A percentile compares a stretch with the other conserved stretches of the same genome.
These are phyloP conservation scores for Lanmaoa rubissima DNA, from an alignment of 768 basidiomycete species.

Conservation along the genomic window DNA sequence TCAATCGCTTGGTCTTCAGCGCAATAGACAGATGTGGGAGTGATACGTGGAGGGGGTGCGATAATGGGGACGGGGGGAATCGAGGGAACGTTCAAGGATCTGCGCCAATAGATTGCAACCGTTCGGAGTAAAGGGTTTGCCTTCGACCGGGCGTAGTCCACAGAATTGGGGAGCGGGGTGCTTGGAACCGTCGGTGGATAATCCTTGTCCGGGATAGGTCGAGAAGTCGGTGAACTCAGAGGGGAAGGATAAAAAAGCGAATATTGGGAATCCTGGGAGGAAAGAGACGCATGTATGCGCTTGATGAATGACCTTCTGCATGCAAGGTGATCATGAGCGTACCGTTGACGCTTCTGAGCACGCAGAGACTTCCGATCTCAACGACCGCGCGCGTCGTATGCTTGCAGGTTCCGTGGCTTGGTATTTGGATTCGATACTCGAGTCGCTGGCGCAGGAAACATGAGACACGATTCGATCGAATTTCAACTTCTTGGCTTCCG, in stretches of 20 bases:
- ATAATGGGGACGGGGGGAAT: slow-evolving; percentile 47
- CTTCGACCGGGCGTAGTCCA: slow-evolving; percentile 20
- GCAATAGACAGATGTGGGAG: slow-evolving; percentile 23
- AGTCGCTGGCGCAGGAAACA: not conserved
- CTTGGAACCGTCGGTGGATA: slow-evolving; percentile 24
- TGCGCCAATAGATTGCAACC: slow-evolving; percentile 1
- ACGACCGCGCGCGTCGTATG: slow-evolving; percentile 39
- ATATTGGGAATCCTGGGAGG: slow-evolving; percentile 1
- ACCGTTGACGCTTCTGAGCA: slow-evolving; percentile 11
- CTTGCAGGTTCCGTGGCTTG: slow-evolving; percentile 38
- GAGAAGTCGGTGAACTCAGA: not conserved
- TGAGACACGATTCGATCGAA: slow-evolving; percentile 3
- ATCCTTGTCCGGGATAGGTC: not conserved
- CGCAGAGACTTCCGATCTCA: slow-evolving; percentile 31
- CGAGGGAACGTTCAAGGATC: not conserved
- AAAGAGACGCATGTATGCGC: slow-evolving; percentile 9
- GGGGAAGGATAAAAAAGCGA: slow-evolving; percentile 5
- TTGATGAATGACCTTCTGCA: not conserved
- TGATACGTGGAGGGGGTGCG: slow-evolving; percentile 45
- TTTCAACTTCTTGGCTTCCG: slow-evolving; percentile 20
- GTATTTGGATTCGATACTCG: slow-evolving; percentile 8
- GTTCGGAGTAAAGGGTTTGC: slow-evolving; percentile 27
- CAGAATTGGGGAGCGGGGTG: slow-evolving; percentile 27
- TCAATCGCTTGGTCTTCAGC: slow-evolving; percentile 44
- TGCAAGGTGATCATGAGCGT: not conserved